A percentile compares a stretch with the other conserved stretches of the same genome.
Evolutionary conservation across 1,139 yeast species (phyloP).

Genomic region (Suhomyces wounanorum): DNA sequence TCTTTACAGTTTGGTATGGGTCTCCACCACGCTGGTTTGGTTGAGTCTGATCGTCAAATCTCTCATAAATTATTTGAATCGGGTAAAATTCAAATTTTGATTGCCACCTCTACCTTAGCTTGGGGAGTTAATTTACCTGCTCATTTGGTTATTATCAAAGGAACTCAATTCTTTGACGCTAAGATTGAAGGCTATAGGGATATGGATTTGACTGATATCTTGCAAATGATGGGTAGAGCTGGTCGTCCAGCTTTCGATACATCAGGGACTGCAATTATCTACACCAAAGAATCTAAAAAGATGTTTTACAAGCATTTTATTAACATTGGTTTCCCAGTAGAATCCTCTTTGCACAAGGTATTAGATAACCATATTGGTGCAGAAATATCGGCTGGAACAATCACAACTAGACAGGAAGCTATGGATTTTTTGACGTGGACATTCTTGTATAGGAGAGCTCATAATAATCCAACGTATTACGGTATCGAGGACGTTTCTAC

Average conservation of each 20-base stretch:
- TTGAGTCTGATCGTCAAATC: constrained; percentile 83
- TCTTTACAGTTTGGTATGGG: constrained; percentile 96
- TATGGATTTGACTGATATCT: constrained; percentile 89
- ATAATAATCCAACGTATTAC: constrained; percentile 93
- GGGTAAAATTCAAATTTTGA: constrained; percentile 83
- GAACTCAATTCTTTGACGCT: constrained; percentile 86
- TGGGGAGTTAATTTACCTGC: constrained; percentile 99
- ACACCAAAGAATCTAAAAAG: constrained; percentile 89
- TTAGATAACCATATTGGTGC: constrained; percentile 96
- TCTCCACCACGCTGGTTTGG: constrained; percentile 95
- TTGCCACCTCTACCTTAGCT: constrained; percentile 95
- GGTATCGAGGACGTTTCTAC: constrained; percentile 74
- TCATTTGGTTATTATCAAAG: constrained; percentile 88
- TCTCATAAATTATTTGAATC: constrained; percentile 84
- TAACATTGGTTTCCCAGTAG: constrained; percentile 97
- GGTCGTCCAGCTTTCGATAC: constrained; percentile 98
- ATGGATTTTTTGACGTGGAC: constrained; percentile 95
- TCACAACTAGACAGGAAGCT: constrained; percentile 80
- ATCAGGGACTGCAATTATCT: constrained; percentile 91
- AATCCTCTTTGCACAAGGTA: constrained; percentile 89
- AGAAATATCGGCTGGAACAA: constrained; percentile 88
- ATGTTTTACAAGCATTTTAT: constrained; percentile 91
- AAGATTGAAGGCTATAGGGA: constrained; percentile 79
- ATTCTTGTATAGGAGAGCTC: constrained; percentile 87
- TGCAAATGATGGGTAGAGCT: constrained; percentile 92